Conservation (phyloP, 1,284 basidiomycete genomes). For the Takashimella tepidaria region DNA sequence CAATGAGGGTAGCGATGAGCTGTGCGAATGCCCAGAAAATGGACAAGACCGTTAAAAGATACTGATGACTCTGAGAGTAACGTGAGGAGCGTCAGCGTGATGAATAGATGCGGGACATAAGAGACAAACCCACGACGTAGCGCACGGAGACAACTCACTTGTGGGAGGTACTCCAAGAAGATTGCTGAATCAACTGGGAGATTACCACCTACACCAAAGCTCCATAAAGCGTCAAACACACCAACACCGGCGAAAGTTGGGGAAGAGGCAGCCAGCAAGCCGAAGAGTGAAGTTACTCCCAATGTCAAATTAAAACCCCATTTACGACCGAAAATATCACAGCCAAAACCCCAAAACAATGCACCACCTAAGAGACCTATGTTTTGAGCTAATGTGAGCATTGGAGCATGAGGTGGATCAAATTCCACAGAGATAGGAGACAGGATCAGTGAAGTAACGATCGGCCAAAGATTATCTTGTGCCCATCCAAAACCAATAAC, state of each 20-base stretch:
- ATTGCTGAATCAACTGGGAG: conserved; percentile 57
- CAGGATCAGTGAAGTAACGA: conserved; percentile 46
- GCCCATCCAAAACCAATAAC: conserved; percentile 51
- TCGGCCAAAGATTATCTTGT: conserved; percentile 48
- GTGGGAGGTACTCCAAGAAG: conserved; percentile 58
- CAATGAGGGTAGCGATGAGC: conserved; percentile 27
- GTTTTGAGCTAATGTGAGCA: conserved; percentile 33
- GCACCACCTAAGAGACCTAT: conserved; percentile 35
- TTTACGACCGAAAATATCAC: conserved; percentile 51
- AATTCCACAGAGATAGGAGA: conserved; percentile 53
- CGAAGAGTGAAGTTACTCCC: conserved; percentile 61
- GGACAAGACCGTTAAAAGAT: conserved; percentile 60
- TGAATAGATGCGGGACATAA: too few relatives aligned
- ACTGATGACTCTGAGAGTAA: conserved; percentile 51
- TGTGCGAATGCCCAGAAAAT: conserved; percentile 62
- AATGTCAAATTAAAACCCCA: conserved; percentile 59
- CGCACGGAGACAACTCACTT: too few relatives aligned
- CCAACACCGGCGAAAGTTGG: conserved; percentile 55
- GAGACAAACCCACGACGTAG: too few relatives aligned
- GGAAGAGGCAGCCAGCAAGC: conserved; percentile 56
- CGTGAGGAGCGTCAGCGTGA: too few relatives aligned
- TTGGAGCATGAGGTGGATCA: conserved; percentile 13
- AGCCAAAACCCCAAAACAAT: conserved; percentile 52
- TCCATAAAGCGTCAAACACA: conserved; percentile 50
- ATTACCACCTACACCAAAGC: conserved; percentile 60